These are phyloP conservation scores for Thymus mandschuricus DNA, from an alignment of 257 asterid genomes.

Conservation along the genomic window DNA sequence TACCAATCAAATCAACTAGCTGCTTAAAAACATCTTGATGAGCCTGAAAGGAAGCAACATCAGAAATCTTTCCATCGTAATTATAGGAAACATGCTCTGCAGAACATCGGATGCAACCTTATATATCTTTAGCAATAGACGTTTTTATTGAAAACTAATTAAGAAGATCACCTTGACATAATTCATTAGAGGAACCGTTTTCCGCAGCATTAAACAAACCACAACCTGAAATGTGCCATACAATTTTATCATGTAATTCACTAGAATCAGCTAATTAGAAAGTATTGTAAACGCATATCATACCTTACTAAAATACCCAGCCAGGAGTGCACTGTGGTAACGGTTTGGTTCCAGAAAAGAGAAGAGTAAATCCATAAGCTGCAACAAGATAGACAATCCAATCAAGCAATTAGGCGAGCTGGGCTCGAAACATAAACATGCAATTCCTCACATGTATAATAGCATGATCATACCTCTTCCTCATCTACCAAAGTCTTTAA, in stretches of 20 bases:
- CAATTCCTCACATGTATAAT: conserved; percentile 21
- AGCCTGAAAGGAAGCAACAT: conserved; percentile 49
- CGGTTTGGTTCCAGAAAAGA: conserved; percentile 93
- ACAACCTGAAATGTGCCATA: conserved; percentile 70
- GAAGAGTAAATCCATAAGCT: conserved; percentile 94
- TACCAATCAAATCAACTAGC: conserved; percentile 97
- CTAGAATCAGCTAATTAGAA: conserved; percentile 25
- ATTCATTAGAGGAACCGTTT: conserved; percentile 82
- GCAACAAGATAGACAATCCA: conserved; percentile 39
- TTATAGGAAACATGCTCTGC: conserved; percentile 21
- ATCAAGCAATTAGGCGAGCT: conserved; percentile 28
- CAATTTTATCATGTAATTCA: conserved; percentile 34
- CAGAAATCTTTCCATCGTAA: not conserved
- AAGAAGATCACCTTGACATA: conserved; percentile 74
- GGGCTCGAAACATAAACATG: conserved; percentile 28
- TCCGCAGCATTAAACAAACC: conserved; percentile 89
- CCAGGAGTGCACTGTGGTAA: conserved; percentile 82
- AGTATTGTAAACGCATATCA: conserved; percentile 22
- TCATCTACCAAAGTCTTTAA: conserved; percentile 93
- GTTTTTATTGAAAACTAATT: not conserved
- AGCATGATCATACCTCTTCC: conserved; percentile 70
- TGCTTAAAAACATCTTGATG: conserved; percentile 84
- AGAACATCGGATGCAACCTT: conserved; percentile 5
- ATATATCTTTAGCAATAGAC: not conserved
- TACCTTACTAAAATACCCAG: conserved; percentile 99